Base-by-base conservation (phyloP, 345 rosid genomes). In the Reutealis trisperma region DNA sequence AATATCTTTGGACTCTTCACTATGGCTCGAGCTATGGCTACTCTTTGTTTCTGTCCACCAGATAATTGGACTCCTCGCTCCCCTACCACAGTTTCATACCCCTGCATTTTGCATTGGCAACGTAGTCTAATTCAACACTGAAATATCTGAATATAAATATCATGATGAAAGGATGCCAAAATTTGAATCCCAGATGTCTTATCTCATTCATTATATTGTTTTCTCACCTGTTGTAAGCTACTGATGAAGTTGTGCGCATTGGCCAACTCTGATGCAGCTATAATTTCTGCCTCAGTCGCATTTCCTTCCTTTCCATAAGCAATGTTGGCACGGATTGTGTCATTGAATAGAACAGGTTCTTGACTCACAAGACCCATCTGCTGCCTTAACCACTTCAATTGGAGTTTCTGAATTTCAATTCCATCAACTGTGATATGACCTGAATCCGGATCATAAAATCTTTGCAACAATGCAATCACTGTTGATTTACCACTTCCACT, bases 401-500 rank as follows among this genome's bases (percentile, higher is more conserved):
- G 81, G 14, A 90, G 77, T 71, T 79, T 79, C 58, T 78, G 86
- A 71, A 89, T 86, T 7, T 90, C 94, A 7, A 80, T 75, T 49
- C 88, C 87, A 30, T 90, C 91, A 14, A 90, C 63, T 60, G 82
- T 74, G 51, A 90, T 85, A 47, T 45, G 73, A 24, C 94, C 94
- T n/a, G 92, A 83, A 41, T 85, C 90, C 0, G 88, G 91, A 81
- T 87, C 84, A 9, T 89, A 90, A 78, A 89, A 90, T 64, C 94
- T 84, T 71, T 87, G 90, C 67, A 89, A 55, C 78, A 90, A 80
- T 5, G 90, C 84, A 51, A 90, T 75, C 10, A 89, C 91, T 0
- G 94, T 89, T 2, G 92, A 89, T 76, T 90, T 90, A 65, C 94
- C 92, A 24, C 91, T 86, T 47, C 94, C 94, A 64, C 94, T 90